These are phyloP conservation scores for Fusarium virguliforme DNA, from an alignment of 2,329 filamentous ascomycete species.

Conservation along the genomic window DNA sequence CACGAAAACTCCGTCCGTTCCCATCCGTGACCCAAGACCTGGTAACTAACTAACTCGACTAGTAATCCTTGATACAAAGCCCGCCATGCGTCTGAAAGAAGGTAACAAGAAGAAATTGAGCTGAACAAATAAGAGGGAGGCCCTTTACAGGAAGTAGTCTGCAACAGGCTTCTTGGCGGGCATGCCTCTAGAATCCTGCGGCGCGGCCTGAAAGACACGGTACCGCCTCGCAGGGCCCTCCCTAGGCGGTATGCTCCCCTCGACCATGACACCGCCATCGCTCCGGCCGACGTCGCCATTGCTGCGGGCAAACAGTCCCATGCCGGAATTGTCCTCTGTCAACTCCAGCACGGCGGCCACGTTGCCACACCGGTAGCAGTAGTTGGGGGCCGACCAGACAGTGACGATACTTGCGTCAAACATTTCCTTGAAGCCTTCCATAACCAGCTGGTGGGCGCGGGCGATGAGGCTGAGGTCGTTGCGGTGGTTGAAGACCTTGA, in stretches of 20 bases:
- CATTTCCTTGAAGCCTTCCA: conserved; percentile 99
- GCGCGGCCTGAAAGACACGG: conserved; percentile 95
- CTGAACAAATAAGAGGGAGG: background rate
- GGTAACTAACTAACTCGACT: conserved; percentile 11
- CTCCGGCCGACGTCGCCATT: conserved; percentile 79
- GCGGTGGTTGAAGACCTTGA: conserved; percentile 94
- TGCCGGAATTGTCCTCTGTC: conserved; percentile 86
- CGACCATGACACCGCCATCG: conserved; percentile 67
- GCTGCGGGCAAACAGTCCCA: conserved; percentile 78
- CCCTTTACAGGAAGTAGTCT: conserved; percentile 86
- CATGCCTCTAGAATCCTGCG: conserved; percentile 97
- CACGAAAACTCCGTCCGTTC: conserved; percentile 43
- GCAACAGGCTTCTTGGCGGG: conserved; percentile 98
- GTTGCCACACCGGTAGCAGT: conserved; percentile 96
- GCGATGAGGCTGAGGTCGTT: conserved; percentile 95
- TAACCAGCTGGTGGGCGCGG: conserved; percentile 95
- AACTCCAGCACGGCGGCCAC: conserved; percentile 96
- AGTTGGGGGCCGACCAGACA: conserved; percentile 98
- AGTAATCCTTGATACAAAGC: conserved; percentile 44
- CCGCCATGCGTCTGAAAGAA: conserved; percentile 23
- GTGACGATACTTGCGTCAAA: conserved; percentile 96
- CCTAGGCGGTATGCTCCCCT: conserved; percentile 61
- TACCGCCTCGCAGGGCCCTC: conserved; percentile 90
- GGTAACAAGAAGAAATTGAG: conserved; percentile 6
- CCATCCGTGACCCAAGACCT: conserved; percentile 45